phyloP scores from a whole-genome alignment of 208 protist genomes.

The Trypanosoma platydactyli region DNA sequence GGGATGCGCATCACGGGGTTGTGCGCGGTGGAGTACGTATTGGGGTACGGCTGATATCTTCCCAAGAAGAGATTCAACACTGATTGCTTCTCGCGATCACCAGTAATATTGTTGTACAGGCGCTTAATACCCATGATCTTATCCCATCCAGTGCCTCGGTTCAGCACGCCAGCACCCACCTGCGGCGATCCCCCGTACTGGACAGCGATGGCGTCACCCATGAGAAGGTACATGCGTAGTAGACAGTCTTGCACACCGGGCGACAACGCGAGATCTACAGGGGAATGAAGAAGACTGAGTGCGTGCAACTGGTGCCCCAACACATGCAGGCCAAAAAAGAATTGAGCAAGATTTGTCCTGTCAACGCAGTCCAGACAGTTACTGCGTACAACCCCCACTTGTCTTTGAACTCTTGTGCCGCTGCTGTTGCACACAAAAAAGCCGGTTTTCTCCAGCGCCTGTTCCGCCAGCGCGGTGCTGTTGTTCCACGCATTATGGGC shows the following conservation, averaged over 20 bases:
- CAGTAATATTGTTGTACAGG: conserved; percentile 86
- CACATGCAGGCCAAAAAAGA: conserved; percentile 87
- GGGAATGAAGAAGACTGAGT: conserved; percentile 44
- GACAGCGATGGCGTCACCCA: conserved; percentile 81
- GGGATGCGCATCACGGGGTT: conserved; percentile 25
- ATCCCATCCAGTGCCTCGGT: conserved; percentile 84
- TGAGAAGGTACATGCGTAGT: conserved; percentile 78
- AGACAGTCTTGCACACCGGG: conserved; percentile 53
- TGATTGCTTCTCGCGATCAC: conserved; percentile 77
- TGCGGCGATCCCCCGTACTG: conserved; percentile 90
- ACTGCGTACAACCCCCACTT: conserved; percentile 92
- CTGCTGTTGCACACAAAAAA: conserved; percentile 49
- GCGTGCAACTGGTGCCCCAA: conserved; percentile 66
- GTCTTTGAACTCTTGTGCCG: conserved; percentile 25
- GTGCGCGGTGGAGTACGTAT: conserved; percentile 6
- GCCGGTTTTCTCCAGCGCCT: conserved; percentile 36
- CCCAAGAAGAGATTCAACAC: conserved; percentile 86
- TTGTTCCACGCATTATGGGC: conserved; percentile 75
- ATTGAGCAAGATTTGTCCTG: conserved; percentile 96
- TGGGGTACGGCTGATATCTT: conserved; percentile 47
- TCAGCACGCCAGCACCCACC: conserved; percentile 81
- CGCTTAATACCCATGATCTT: conserved; percentile 84
- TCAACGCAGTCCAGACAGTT: conserved; percentile 99
- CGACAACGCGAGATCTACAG: conserved; percentile 39
- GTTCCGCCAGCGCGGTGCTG: conserved; percentile 55